Percentiles rank a stretch among this genome's conserved stretches.
Evolutionary conservation across 768 basidiomycete genomes (phyloP).

Genomic region (Tylopilus rubrobrunneus): DNA sequence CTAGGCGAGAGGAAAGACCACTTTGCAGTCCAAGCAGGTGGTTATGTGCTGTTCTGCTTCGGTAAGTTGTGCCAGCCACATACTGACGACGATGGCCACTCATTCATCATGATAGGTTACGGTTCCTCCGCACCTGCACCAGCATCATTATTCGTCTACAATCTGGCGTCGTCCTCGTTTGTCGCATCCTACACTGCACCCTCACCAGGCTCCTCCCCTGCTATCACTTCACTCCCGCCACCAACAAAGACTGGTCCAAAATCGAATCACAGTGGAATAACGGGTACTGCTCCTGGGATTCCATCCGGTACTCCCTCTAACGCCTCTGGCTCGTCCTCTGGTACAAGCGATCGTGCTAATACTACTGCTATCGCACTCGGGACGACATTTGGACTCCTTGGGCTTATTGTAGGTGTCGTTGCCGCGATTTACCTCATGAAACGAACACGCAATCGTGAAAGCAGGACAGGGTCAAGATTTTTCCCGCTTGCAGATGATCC

Average conservation of each 20-base stretch:
- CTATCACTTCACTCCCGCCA: constrained; percentile 32
- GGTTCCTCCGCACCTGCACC: constrained; percentile 40
- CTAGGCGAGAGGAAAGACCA: constrained; percentile 72
- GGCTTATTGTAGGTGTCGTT: constrained; percentile 42
- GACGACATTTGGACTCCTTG: constrained; percentile 57
- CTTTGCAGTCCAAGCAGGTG: constrained; percentile 58
- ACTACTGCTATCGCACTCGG: constrained; percentile 58
- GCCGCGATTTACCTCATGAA: constrained; percentile 44
- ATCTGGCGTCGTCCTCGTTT: constrained; percentile 34
- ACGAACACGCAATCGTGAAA: constrained; percentile 21
- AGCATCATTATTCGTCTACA: constrained; percentile 51
- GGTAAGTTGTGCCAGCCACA: constrained; percentile 44
- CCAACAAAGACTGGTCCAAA: constrained; percentile 31
- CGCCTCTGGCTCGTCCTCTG: constrained; percentile 9
- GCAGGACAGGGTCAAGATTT: constrained; percentile 11
- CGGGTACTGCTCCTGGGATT: constrained; percentile 3
- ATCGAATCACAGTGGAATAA: constrained; percentile 6
- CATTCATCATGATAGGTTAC: constrained; percentile 22
- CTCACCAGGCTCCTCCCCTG: constrained; percentile 26
- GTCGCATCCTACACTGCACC: constrained; percentile 41
- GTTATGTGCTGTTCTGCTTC: constrained; percentile 70
- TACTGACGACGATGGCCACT: not conserved
- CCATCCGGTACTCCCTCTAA: constrained; percentile 15
- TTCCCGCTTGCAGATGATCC: constrained; percentile 17
- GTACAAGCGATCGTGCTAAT: constrained; percentile 27